Evolutionary conservation across 1,284 basidiomycete genomes (phyloP).

Genomic region (Waitea zeae): DNA sequence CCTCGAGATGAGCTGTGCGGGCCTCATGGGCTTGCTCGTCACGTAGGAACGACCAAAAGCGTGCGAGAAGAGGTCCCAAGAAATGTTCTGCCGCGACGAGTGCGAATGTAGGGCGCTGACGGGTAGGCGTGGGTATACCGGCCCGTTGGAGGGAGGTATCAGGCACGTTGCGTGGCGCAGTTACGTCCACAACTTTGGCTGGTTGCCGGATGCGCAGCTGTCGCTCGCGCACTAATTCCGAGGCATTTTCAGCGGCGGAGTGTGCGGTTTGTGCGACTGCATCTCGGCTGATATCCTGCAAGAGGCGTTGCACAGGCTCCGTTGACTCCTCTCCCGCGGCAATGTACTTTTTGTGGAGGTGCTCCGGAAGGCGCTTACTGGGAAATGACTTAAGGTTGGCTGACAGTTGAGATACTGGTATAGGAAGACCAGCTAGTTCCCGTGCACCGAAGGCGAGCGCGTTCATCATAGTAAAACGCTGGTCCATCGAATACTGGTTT

Average conservation of each 20-base stretch:
- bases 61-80: constrained; percentile 75
- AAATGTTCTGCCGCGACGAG: constrained; percentile 73
- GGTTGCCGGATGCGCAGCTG: constrained; percentile 49
- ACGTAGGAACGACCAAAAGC: constrained; percentile 81
- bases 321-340: constrained; percentile 17
- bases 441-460: constrained; percentile 74
- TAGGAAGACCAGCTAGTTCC: constrained; percentile 61
- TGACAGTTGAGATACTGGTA: constrained; percentile 27
- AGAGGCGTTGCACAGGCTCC: constrained; percentile 28
- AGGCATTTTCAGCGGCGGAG: constrained; percentile 23
- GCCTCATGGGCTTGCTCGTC: constrained; percentile 64
- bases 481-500: constrained; percentile 76
- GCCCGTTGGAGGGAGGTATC: constrained; percentile 1
- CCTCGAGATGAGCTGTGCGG: constrained; percentile 29
- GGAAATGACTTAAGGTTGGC: constrained; percentile 37
- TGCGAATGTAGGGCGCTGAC: constrained; percentile 32
- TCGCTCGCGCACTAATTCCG: constrained; percentile 45
- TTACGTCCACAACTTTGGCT: constrained; percentile 19
- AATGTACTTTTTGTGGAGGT: constrained; percentile 54
- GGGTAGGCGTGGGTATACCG: constrained; percentile 4
- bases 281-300: constrained; percentile 37
- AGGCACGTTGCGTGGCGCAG: constrained; percentile 25
- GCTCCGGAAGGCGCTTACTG: constrained; percentile 58
- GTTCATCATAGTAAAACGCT: constrained; percentile 74
- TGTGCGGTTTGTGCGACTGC: constrained; percentile 42